Evolutionary conservation across 2,329 filamentous ascomycete species (phyloP), one percentile per base, ranked within the genome.

Genomic region (Xylariomycetidae sp.): DNA sequence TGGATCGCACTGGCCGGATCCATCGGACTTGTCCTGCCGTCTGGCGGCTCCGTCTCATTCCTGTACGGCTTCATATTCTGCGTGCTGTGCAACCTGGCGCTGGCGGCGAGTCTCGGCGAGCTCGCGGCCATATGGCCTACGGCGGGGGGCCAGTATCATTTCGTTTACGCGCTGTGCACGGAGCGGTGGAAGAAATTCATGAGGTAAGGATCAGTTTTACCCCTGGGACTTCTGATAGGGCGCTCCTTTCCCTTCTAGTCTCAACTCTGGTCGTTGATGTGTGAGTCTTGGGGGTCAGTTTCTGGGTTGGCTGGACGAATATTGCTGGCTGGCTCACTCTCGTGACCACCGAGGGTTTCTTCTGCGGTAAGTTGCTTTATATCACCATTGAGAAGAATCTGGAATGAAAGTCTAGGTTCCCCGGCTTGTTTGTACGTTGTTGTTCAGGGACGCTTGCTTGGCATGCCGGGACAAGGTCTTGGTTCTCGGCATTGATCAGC

Each of bases 61-160:
- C 31, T 68, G 0, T 69, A 68, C 38, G 65, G 65, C 3, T 68
- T 69, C 38, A 50, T 68, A 30, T 65, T 69, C 44, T 67, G 62
- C 38, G 62, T 67, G 7, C 19, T 67, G 4, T 67, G 64, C 46
- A 67, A 65, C 37, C 53, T 69, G 7, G 58, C 58, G 6, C 50
- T 69, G 1, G 59, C 58, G 0, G 57, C 62, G 0, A 67, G 62
- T 16, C 46, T 69, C 4, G 66, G 61, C 2, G 66, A 69, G 36
- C 44, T 69, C 3, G 57, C 60, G 0, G 59, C 63, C 3, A 61
- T 68, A 27, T 70, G 64, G 62, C 66, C 64, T 0, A 70, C 66
- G 0, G 62, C 65, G 0, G 66, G 64, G 6, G 66, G 66, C 1
- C 66, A 69, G 28, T 69, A 68, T 46, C 63, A 69, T 31, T 66